Evolutionary conservation across 345 rosid species (phyloP).

Genomic region (Lumnitzera littorea): DNA sequence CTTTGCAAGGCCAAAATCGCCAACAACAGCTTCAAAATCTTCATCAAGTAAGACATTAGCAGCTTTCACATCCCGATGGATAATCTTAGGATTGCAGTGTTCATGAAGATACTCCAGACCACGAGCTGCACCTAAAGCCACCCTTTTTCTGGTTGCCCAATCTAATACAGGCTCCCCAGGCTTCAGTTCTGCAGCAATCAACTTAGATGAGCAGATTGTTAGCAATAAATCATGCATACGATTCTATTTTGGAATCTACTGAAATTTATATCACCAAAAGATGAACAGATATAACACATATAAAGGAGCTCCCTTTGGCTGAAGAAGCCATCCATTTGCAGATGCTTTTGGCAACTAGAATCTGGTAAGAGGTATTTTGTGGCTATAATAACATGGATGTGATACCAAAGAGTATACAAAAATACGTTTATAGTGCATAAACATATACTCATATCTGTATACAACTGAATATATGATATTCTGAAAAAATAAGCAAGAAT

Average conservation of each 20-base stretch:
- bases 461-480: neutral
- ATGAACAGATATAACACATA: too few species aligned
- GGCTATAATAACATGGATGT: too few species aligned
- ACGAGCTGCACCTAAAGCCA: slow-evolving; percentile 91
- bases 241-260: too few species aligned
- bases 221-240: too few species aligned
- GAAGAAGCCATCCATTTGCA: too few species aligned
- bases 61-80: slow-evolving; percentile 97
- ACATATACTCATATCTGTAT: too few species aligned
- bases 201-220: neutral
- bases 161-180: slow-evolving; percentile 70
- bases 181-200: slow-evolving; percentile 58
- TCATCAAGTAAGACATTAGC: slow-evolving; percentile 88
- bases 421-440: too few species aligned
- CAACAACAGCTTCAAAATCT: slow-evolving; percentile 96
- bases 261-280: too few species aligned
- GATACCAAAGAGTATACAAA: too few species aligned
- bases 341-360: too few species aligned
- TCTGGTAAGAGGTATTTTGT: too few species aligned
- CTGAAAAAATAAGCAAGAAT: neutral
- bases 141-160: slow-evolving; percentile 76
- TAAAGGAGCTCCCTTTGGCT: too few species aligned
- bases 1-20: slow-evolving; percentile 96
- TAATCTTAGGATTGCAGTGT: slow-evolving; percentile 94
- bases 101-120: slow-evolving; percentile 97